Conservation (phyloP, 2,329 filamentous ascomycete genomes). For the Parafenestella ontariensis region DNA sequence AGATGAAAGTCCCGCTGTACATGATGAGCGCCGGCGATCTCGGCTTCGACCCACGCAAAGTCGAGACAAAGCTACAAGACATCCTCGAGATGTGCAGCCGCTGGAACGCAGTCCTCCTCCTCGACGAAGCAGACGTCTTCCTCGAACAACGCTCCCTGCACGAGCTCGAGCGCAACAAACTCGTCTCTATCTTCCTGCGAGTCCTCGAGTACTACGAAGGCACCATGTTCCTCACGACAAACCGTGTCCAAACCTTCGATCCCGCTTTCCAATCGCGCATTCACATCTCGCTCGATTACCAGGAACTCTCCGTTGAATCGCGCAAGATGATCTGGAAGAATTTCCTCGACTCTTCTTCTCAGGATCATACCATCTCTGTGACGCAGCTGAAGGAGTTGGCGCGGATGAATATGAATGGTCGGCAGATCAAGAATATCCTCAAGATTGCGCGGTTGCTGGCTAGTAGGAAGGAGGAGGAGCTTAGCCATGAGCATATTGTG, state of each 20-base stretch:
- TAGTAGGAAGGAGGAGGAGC: constrained; percentile 34
- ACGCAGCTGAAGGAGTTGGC: constrained; percentile 42
- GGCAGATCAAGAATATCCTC: constrained; percentile 60
- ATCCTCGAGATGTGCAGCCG: constrained; percentile 81
- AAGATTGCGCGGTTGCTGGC: constrained; percentile 40
- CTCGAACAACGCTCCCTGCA: constrained; percentile 58
- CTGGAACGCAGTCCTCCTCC: constrained; percentile 65
- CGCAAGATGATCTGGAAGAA: constrained; percentile 49
- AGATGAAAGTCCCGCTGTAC: constrained; percentile 56
- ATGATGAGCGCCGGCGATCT: constrained; percentile 82
- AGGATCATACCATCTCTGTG: constrained; percentile 16
- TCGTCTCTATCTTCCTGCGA: constrained; percentile 50
- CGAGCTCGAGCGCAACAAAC: constrained; percentile 45
- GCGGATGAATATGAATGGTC: constrained; percentile 55
- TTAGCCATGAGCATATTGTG: constrained; percentile 39
- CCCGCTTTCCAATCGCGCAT: constrained; percentile 42
- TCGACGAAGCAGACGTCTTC: constrained; percentile 73
- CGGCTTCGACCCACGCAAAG: constrained; percentile 56
- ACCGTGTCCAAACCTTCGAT: constrained; percentile 43
- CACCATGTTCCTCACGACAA: constrained; percentile 46
- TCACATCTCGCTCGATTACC: constrained; percentile 41
- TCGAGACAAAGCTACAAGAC: constrained; percentile 79
- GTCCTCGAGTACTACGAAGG: constrained; percentile 45
- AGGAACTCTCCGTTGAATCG: constrained; percentile 28
- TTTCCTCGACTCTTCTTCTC: constrained; percentile 44